Conservation (phyloP, 495 filamentous ascomycete genomes). For the Aspergillus baeticus region DNA sequence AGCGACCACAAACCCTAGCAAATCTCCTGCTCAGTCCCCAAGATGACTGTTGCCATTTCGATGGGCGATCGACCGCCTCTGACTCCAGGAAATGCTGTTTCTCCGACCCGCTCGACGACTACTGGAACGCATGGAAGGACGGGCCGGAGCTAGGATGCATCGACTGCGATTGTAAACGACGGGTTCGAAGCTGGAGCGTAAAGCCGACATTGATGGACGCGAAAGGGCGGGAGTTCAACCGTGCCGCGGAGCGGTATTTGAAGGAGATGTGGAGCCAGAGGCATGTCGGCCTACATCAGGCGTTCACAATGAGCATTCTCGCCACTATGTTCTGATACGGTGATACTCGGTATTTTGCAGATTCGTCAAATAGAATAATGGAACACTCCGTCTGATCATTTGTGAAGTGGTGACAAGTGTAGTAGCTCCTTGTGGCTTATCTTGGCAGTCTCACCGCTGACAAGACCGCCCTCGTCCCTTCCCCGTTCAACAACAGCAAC, state of each 20-base stretch:
- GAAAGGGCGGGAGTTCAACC: conserved; percentile 24
- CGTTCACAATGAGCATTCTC: conserved; percentile 22
- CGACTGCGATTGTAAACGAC: conserved; percentile 28
- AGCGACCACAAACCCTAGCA: conserved; percentile 24
- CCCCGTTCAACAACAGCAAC: no score
- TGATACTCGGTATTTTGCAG: not conserved
- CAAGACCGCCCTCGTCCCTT: no score
- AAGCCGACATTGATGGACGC: conserved; percentile 29
- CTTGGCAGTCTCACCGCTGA: no score
- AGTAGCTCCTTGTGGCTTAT: no score
- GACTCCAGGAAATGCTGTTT: conserved; percentile 21
- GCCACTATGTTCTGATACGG: conserved; percentile 17
- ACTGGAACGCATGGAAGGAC: conserved; percentile 30
- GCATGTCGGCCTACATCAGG: conserved; percentile 23
- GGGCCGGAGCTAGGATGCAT: conserved; percentile 23
- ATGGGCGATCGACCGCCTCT: conserved; percentile 16
- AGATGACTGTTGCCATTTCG: conserved; percentile 28
- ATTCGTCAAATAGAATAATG: not conserved
- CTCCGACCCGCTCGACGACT: conserved; percentile 30
- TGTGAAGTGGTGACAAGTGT: no score
- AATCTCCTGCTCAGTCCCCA: conserved; percentile 27
- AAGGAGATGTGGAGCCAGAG: conserved; percentile 29
- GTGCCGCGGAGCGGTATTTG: conserved; percentile 25
- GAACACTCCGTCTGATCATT: not conserved
- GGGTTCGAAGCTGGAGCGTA: conserved; percentile 28